Evolutionary conservation across 352 stramenopile species (phyloP).

Genomic region (Globisporangium viniferum): DNA sequence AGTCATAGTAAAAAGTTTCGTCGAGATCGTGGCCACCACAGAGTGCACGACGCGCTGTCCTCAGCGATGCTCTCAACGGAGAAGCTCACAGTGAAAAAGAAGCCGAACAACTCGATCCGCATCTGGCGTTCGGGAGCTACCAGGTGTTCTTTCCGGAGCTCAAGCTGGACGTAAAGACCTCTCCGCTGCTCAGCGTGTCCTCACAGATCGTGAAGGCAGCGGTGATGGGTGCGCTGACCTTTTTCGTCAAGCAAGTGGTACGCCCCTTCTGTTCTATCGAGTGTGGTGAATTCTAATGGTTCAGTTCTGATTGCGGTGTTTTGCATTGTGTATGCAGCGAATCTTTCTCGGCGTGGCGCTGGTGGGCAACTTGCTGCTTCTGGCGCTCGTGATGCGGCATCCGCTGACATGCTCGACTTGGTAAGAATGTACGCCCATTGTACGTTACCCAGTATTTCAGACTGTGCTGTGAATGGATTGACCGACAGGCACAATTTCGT

Average conservation of each 20-base stretch:
- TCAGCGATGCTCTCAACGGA: background rate
- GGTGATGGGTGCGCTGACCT: conserved; percentile 35
- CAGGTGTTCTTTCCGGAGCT: conserved; percentile 39
- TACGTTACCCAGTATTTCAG: no score
- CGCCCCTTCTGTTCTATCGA: conserved; percentile 4
- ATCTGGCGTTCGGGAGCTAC: conserved; percentile 32
- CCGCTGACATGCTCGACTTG: conserved; percentile 30
- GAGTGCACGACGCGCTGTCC: background rate
- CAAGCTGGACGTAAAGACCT: conserved; percentile 38
- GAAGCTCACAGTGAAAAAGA: background rate
- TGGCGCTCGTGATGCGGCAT: conserved; percentile 28
- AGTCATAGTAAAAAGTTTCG: background rate
- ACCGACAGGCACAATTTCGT: background rate
- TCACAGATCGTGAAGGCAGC: conserved; percentile 36
- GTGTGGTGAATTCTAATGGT: background rate
- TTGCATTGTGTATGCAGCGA: background rate
- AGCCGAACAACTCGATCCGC: conserved; percentile 15
- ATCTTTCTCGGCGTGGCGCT: conserved; percentile 30
- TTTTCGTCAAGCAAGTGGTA: conserved; percentile 35
- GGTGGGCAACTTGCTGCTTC: conserved; percentile 26
- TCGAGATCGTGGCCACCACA: background rate
- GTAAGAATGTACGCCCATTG: conserved; percentile 9
- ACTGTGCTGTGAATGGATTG: background rate
- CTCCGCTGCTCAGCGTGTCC: conserved; percentile 31
- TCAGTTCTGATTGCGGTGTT: background rate